Evolutionary conservation across 495 filamentous ascomycete genomes (phyloP), one percentile per base, ranked within the genome.

Genomic region (Penicillium verhagenii): DNA sequence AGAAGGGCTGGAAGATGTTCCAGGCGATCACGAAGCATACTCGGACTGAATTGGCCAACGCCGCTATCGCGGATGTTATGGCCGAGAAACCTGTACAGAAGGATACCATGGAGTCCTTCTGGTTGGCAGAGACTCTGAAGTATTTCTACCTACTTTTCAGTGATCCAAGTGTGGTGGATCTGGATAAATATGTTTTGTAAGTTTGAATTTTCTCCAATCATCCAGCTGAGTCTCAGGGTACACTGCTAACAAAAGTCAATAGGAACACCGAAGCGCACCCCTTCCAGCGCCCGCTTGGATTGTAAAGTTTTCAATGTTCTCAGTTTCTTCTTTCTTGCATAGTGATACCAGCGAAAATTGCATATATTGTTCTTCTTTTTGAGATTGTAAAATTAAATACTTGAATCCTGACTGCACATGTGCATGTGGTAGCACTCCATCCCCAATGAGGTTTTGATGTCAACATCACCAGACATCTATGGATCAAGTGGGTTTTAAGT

Each of bases 41-140:
- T 11, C 74, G 70, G 11, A 85, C 89, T 4, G 78, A 82, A 25
- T 71, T 80, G 42, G 92, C 86, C 16, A 83, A 90, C 63, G 85
- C 82, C 6, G 88, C 87, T 42, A 89, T 96, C 59, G 66, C 77
- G 57, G 90, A 95, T 64, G 89, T 96, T 6, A 86, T 87, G 31
- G 69, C 72, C 16, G 59, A 69, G 21, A 66, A 65, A 20, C 75
- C 79, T 4, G 47, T 24, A n/a, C 65, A 63, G 18, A 49, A 64
- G 44, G 76, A 81, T 58, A 54, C 68, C 68, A 94, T 94, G 91
- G 91, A 96, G 71, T 92, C 90, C 59, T 96, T 93, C 68, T 96
- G 91, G 94, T 85, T 97, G 73, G 93, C 94, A 42, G 95, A 99
- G 74, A 99, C 95, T 26, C 77, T 99, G 33, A 99, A 99, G 74